Conservation (phyloP, 1,139 yeast genomes). For the Candida sanyaensis region DNA sequence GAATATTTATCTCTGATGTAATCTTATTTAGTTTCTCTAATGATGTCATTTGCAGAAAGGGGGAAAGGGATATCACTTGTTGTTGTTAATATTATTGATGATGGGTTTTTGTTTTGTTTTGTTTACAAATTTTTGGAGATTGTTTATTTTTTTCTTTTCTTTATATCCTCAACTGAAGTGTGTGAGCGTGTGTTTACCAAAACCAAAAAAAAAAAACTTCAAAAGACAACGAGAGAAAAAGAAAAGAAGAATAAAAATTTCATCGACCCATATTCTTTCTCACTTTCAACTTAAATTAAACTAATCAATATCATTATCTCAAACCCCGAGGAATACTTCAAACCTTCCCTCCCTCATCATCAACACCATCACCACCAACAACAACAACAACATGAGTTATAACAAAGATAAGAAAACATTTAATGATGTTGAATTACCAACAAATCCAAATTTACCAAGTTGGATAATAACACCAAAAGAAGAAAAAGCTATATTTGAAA, state of each 20-base stretch:
- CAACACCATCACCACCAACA: too few relatives aligned
- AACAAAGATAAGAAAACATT: conserved; percentile 29
- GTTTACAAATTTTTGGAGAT: background rate
- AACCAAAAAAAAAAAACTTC: too few relatives aligned
- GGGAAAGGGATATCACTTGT: too few relatives aligned
- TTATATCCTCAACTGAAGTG: background rate
- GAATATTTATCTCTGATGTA: conserved; percentile 50
- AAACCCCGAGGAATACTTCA: background rate
- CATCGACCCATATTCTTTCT: background rate
- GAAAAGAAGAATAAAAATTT: background rate
- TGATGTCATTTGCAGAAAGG: background rate
- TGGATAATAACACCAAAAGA: conserved; percentile 90
- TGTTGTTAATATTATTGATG: too few relatives aligned
- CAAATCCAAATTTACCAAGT: conserved; percentile 59
- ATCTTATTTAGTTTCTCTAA: conserved; percentile 7
- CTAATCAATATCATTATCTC: background rate
- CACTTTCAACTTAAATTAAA: background rate
- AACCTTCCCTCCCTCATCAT: too few relatives aligned
- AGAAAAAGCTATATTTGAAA: conserved; percentile 75
- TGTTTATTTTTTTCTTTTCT: background rate
- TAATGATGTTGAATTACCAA: conserved; percentile 43
- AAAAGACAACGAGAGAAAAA: background rate
- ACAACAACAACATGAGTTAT: conserved; percentile 15
- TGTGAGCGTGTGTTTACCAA: too few relatives aligned
- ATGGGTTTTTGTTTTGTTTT: background rate